Conservation (phyloP, 2,329 filamentous ascomycete genomes). For the Claviceps digitariae region DNA sequence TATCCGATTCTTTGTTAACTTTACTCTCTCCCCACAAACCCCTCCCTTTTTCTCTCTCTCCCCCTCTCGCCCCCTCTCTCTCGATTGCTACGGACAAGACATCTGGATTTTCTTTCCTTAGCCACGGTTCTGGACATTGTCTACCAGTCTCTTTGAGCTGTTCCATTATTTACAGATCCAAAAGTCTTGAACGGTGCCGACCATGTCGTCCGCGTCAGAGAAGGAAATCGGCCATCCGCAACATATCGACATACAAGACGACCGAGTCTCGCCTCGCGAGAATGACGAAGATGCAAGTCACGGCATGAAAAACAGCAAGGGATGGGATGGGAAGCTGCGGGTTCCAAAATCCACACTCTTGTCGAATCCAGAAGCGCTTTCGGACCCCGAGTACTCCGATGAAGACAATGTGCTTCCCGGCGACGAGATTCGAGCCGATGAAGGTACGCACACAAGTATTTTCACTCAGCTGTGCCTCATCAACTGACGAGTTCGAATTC, state of each 20-base stretch:
- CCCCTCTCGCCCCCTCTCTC: not conserved
- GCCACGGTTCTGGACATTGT: not conserved
- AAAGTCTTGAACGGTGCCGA: not conserved
- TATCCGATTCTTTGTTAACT: not conserved
- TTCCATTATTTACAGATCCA: not conserved
- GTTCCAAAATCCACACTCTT: constrained; percentile 50
- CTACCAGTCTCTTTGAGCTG: not conserved
- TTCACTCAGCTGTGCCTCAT: not conserved
- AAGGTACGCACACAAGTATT: constrained; percentile 39
- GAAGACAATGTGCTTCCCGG: constrained; percentile 54
- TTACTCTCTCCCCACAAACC: not conserved
- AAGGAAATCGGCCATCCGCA: constrained; percentile 24
- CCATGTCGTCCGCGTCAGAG: constrained; percentile 19
- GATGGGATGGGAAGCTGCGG: constrained; percentile 75
- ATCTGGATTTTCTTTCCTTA: not conserved
- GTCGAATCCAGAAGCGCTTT: constrained; percentile 67
- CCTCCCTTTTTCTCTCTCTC: not conserved
- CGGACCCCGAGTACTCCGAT: constrained; percentile 74
- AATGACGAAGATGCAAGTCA: constrained; percentile 30
- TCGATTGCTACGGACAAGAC: not conserved
- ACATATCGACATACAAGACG: constrained; percentile 37
- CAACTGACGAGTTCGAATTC: constrained; percentile 9
- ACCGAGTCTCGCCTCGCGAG: constrained; percentile 23
- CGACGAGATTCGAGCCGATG: constrained; percentile 68
- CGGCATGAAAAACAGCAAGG: constrained; percentile 45